Evolutionary conservation across 305 asterid genomes (phyloP), one percentile per base, ranked within the genome.

Genomic region (Coffea humblotiana): DNA sequence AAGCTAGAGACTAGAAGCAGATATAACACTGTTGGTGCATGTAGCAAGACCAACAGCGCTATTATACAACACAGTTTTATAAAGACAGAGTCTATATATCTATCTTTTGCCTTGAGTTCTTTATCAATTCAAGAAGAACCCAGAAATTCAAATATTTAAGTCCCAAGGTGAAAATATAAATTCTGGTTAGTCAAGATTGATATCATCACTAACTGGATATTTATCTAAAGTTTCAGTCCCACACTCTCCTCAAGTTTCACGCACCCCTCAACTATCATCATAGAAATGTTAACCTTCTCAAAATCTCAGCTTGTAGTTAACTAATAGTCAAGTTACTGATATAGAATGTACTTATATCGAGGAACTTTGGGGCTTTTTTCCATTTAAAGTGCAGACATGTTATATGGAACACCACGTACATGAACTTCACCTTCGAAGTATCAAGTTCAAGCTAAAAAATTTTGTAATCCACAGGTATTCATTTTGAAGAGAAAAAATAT

Each of bases 221-320:
- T 23, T 21, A 61, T 45, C n/a, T 67, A 3, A 51, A 60, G 37
- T 49, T 73, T 70, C 16, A 35, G 37, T 9, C 25, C 32, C n/a
- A 47, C 32, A 45, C 58, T 79, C 32, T 21, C 21, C 71, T 35
- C 25, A 1, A n/a, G 63, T 67, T 72, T 32, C 27, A 47, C n/a
- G 25, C 65, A 68, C n/a, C 19, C 75, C 64, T 45, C n/a, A 60
- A 71, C 21, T 35, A 71, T 49, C 65, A 51, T 72, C n/a, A 47
- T 54, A 49, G 13, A 23, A 56, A 76, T 23, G 54, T 16, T 37
- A 37, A 18, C 40, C 21, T 72, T 52, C 56, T 58, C 4, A 56
- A 47, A 6, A 18, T 27, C 47, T 11, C 6, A 21, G 3, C 63
- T 14, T 51, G 52, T 25, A 4, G 11, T 54, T n/a, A 54, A 15